Evolutionary conservation across 75 land plant species (phyloP).

Genomic region (Isoetes taiwanensis): DNA sequence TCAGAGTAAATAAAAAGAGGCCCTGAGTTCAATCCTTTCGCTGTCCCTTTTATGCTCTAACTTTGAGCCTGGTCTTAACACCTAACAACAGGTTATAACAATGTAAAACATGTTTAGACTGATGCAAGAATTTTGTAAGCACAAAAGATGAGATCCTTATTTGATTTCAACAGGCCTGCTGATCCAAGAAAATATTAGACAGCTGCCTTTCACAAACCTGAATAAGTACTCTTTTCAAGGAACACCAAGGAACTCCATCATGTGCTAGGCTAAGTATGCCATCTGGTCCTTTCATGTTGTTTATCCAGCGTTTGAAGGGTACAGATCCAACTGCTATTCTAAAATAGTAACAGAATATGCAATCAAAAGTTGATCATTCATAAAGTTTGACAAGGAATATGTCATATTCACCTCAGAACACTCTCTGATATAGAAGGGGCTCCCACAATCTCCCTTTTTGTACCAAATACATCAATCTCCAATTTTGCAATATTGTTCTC

Average conservation of each 20-base stretch:
- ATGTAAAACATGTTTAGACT: not conserved
- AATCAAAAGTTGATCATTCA: too few relatives aligned
- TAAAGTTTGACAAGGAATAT: not conserved
- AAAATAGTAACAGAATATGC: too few relatives aligned
- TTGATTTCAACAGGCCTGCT: not conserved
- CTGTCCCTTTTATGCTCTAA: not conserved
- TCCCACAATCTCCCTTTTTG: constrained; percentile 36
- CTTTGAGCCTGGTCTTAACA: not conserved
- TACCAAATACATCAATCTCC: constrained; percentile 14
- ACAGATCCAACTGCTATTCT: constrained; percentile 55
- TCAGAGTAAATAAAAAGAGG: too few relatives aligned
- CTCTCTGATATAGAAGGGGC: constrained; percentile 46
- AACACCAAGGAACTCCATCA: constrained; percentile 29
- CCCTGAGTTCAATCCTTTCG: too few relatives aligned
- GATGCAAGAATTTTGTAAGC: not conserved
- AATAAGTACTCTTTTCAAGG: constrained; percentile 44
- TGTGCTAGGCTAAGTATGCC: constrained; percentile 41
- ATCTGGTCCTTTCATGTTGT: constrained; percentile 36
- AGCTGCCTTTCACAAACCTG: constrained; percentile 55
- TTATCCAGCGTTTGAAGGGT: constrained; percentile 68
- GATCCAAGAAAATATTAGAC: not conserved
- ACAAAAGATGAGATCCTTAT: not conserved
- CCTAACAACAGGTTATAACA: not conserved
- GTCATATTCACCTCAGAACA: constrained; percentile 32
- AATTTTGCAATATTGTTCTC: too few relatives aligned